These are phyloP conservation scores for Artemisia tridentata DNA, from an alignment of 129 eudicot genomes.

Conservation along the genomic window DNA sequence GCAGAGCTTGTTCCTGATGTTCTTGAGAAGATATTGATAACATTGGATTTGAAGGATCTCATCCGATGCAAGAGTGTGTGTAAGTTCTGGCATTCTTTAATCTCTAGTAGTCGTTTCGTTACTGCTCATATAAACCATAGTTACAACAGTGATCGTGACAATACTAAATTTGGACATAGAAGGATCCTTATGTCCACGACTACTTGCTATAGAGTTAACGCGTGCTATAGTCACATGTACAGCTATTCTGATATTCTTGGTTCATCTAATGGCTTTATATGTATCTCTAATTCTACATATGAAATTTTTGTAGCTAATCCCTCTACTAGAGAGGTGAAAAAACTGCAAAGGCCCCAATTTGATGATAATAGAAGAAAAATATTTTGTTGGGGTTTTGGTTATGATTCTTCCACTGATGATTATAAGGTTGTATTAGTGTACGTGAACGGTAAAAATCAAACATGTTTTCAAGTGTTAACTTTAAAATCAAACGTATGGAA, in stretches of 20 bases:
- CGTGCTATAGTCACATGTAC: too few relatives aligned
- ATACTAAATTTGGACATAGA: background rate
- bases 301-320: slow-evolving; percentile 7
- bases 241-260: background rate
- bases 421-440: background rate
- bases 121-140: background rate
- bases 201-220: too few relatives aligned
- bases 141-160: background rate
- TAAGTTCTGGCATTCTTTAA: too few relatives aligned
- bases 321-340: slow-evolving; percentile 8
- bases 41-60: background rate
- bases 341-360: background rate
- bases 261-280: slow-evolving; percentile 8
- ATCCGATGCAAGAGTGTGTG: background rate
- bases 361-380: background rate
- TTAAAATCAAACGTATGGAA: slow-evolving; percentile 15
- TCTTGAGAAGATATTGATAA: background rate
- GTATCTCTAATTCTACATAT: background rate
- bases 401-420: slow-evolving; percentile 8
- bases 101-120: background rate
- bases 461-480: background rate
- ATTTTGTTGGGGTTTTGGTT: slow-evolving; percentile 12
- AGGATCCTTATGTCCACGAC: too few relatives aligned
- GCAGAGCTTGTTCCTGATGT: background rate
- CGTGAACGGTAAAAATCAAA: background rate